Base-by-base conservation (phyloP, 2,329 filamentous ascomycete species). In the Colletotrichum sojae region DNA sequence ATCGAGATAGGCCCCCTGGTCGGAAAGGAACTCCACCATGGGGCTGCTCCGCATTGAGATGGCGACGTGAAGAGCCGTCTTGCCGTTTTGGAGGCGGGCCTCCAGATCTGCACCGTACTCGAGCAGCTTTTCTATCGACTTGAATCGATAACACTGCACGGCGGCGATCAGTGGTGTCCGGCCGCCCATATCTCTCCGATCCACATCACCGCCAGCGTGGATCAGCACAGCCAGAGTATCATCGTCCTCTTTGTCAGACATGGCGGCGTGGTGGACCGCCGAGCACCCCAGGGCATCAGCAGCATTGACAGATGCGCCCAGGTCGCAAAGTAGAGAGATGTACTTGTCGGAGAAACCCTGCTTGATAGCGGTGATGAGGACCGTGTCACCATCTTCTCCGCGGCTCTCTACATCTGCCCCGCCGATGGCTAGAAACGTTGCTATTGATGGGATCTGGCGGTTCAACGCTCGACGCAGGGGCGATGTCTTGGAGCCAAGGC, bases 91-190 rank as follows among this genome's bases (percentile, higher is more conserved):
- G n/a, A 74, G 53, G 6, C 67, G 63, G 6, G 66, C 56, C 25
- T 75, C 73, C 18, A 75, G 20, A 40, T 74, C 73, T n/a, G 73
- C 74, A 5, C 74, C 74, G 43, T 71, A 71, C 36, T 70, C 65
- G 15, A 73, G 56, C 2, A 75, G 63, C 55, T 67, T 69, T 58
- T 68, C 51, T 5, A 71, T 72, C 2, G 67, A 55, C 8, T 56
- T 60, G 46, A 71, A 69, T 2, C 62, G 60, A 48, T 66, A 68
- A 6, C 56, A 63, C 8, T 71, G 63, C 4, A 75, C 73, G 13
- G 74, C 75, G 8, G 64, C 62, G 25, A 73, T 69, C 3, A 76
- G 60, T 39, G 75, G 74, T 25, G 72, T 74, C 22, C 71, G 58
- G 5, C 73, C 73, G 8, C 62, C 60, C 10, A 63, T 46, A 27